Evolutionary conservation across 2,329 filamentous ascomycete genomes (phyloP).

Genomic region (Epichloe gansuensis): DNA sequence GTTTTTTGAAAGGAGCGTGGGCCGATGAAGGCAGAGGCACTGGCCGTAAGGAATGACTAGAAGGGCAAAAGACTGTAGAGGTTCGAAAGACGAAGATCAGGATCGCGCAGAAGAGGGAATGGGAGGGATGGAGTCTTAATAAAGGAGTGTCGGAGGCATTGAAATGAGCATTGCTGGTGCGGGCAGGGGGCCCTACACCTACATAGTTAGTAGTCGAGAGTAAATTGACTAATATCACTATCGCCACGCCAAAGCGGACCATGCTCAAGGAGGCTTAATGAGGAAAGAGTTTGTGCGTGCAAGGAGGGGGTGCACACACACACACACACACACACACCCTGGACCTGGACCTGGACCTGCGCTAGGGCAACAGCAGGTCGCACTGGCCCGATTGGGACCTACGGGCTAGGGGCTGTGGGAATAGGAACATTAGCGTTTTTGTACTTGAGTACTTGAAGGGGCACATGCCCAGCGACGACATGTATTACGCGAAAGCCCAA

Average conservation of each 20-base stretch:
- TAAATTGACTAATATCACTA: background rate
- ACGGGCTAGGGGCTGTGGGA: too few species aligned
- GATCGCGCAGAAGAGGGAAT: slow-evolving; percentile 6
- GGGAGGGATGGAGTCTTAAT: slow-evolving; percentile 12
- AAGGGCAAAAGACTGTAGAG: slow-evolving; percentile 9
- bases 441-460: background rate
- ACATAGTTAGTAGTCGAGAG: background rate
- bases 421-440: too few species aligned
- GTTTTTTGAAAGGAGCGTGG: slow-evolving; percentile 6
- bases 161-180: slow-evolving; percentile 3
- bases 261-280: background rate
- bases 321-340: too few species aligned
- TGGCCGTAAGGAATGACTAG: slow-evolving; percentile 13
- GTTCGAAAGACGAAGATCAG: slow-evolving; percentile 3
- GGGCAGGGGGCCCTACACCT: background rate
- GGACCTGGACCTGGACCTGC: background rate
- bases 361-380: background rate
- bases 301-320: background rate
- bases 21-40: slow-evolving; percentile 7
- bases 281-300: background rate
- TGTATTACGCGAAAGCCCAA: background rate
- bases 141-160: slow-evolving; percentile 6
- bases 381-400: too few species aligned
- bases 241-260: background rate
- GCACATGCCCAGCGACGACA: background rate